phyloP scores from a whole-genome alignment of 441 rosid species.

The Arabidopsis lyrata region DNA sequence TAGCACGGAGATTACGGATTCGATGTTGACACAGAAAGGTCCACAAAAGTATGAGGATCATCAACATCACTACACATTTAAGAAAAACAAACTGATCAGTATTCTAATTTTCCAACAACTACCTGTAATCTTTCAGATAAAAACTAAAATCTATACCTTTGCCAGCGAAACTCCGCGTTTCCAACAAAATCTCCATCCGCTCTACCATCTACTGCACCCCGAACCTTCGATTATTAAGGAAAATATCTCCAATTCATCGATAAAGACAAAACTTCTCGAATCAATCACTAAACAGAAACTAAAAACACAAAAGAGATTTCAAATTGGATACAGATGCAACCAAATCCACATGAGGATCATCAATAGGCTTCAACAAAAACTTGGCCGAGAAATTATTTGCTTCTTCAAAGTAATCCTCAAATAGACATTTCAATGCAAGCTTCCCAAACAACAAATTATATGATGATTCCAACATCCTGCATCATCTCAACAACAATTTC shows the following conservation, averaged over 20 bases:
- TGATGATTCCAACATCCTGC: constrained; percentile 92
- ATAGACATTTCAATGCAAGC: constrained; percentile 78
- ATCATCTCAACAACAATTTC: constrained; percentile 21
- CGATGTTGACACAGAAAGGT: constrained; percentile 75
- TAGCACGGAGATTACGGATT: constrained; percentile 66
- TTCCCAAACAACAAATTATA: constrained; percentile 85
- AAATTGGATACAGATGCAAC: constrained; percentile 79
- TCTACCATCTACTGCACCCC: constrained; percentile 69
- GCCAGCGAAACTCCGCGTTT: constrained; percentile 88
- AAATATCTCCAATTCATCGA: background rate
- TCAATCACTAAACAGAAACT: constrained; percentile 7
- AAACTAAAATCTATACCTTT: constrained; percentile 53
- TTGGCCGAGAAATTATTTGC: constrained; percentile 71
- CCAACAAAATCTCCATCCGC: constrained; percentile 71
- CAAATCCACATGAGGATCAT: constrained; percentile 94
- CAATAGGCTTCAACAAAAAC: constrained; percentile 85
- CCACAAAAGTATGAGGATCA: constrained; percentile 91
- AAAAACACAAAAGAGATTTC: background rate
- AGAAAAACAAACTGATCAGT: background rate
- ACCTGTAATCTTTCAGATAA: background rate
- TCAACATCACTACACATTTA: constrained; percentile 68
- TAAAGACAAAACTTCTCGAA: background rate
- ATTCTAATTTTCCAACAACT: background rate
- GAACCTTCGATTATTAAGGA: constrained; percentile 60
- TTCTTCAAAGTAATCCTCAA: constrained; percentile 91